Conservation (phyloP, 805 yeast genomes). For the Wickerhamiella spandovensis region DNA sequence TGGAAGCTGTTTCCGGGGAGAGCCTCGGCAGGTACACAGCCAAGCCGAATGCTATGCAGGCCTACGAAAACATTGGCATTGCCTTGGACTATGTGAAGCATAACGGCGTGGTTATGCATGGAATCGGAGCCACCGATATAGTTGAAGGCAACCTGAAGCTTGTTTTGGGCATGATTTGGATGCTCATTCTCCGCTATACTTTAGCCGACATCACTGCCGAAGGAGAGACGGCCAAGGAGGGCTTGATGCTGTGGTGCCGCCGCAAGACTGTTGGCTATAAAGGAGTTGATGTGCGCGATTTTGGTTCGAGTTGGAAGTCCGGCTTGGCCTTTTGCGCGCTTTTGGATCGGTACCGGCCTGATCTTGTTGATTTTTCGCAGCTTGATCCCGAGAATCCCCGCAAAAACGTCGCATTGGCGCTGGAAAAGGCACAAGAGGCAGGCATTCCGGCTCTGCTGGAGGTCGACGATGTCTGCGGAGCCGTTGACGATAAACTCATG, state of each 20-base stretch:
- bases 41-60: slow-evolving; percentile 25
- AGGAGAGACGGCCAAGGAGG: slow-evolving; percentile 30
- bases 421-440: slow-evolving; percentile 32
- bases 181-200: slow-evolving; percentile 27
- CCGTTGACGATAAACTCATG: slow-evolving; percentile 49
- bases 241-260: slow-evolving; percentile 43
- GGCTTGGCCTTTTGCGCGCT: slow-evolving; percentile 38
- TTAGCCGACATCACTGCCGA: slow-evolving; percentile 28
- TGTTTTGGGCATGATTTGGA: slow-evolving; percentile 83
- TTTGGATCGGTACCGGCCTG: slow-evolving; percentile 31
- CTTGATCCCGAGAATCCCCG: slow-evolving; percentile 21
- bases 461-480: slow-evolving; percentile 37
- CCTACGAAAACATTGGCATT: slow-evolving; percentile 26
- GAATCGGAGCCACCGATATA: slow-evolving; percentile 61
- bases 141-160: slow-evolving; percentile 90
- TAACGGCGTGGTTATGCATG: slow-evolving; percentile 25
- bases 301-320: slow-evolving; percentile 42
- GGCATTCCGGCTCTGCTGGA: slow-evolving; percentile 43
- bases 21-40: slow-evolving; percentile 24
- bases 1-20: slow-evolving; percentile 27
- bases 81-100: slow-evolving; percentile 27
- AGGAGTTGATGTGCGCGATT: slow-evolving; percentile 33
- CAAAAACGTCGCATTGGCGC: slow-evolving; percentile 27
- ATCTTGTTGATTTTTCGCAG: slow-evolving; percentile 26
- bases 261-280: slow-evolving; percentile 28